phyloP scores from a whole-genome alignment of 1,139 yeast species.

The Meyerozyma carpophila region DNA sequence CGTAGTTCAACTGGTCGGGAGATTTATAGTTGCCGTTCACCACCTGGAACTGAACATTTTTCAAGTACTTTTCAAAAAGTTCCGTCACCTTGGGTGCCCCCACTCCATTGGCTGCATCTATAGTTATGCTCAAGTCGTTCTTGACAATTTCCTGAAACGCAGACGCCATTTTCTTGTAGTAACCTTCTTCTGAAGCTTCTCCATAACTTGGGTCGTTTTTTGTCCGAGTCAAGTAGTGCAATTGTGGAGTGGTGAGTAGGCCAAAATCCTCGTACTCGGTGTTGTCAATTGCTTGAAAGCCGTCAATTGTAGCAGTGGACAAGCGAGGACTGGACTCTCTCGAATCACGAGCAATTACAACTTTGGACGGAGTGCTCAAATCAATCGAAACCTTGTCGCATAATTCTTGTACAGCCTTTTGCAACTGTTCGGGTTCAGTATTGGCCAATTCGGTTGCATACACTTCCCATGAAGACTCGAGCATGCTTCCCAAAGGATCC shows the following conservation, averaged over 20 bases:
- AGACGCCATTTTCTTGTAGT: constrained; percentile 56
- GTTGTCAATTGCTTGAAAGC: constrained; percentile 45
- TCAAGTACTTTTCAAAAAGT: constrained; percentile 39
- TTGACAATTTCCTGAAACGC: constrained; percentile 30
- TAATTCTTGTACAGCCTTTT: constrained; percentile 20
- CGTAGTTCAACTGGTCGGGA: constrained; percentile 60
- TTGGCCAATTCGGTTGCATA: constrained; percentile 81
- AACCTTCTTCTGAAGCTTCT: constrained; percentile 59
- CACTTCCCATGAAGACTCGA: constrained; percentile 78
- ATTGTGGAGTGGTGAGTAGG: constrained; percentile 85
- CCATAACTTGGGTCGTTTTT: constrained; percentile 65
- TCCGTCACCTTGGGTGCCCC: constrained; percentile 75
- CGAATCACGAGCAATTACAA: constrained; percentile 65
- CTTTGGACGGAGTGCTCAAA: constrained; percentile 27
- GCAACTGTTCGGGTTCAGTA: constrained; percentile 38
- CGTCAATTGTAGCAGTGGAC: constrained; percentile 60
- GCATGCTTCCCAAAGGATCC: constrained; percentile 93
- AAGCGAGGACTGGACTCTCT: constrained; percentile 74
- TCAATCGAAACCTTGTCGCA: constrained; percentile 35
- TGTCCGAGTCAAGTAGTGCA: constrained; percentile 80
- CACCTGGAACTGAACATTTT: constrained; percentile 36
- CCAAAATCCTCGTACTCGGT: constrained; percentile 55
- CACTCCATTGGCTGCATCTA: constrained; percentile 93
- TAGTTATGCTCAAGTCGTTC: constrained; percentile 39
- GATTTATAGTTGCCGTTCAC: constrained; percentile 55